Percentiles rank a stretch among this genome's conserved stretches.
Conservation (phyloP, 495 filamentous ascomycete genomes). For the Rostrohypoxylon terebratum region DNA sequence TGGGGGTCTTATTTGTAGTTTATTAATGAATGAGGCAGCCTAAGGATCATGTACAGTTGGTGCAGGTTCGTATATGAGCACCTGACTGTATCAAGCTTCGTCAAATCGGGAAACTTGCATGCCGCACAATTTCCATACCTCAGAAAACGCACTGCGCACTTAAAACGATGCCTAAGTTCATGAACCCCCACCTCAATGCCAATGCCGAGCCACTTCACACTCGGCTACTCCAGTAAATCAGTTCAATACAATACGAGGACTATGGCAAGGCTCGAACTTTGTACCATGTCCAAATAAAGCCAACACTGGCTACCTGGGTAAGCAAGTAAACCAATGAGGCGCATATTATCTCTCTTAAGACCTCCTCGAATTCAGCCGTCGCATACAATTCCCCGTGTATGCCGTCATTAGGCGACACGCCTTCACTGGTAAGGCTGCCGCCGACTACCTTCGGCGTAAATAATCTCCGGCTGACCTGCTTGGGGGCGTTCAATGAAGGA, state of each 20-base stretch:
- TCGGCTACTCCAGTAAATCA: slow-evolving; percentile 6
- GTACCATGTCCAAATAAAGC: not conserved
- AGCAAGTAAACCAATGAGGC: not conserved
- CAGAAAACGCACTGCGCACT: not conserved
- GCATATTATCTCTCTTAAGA: not conserved
- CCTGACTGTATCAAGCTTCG: slow-evolving; percentile 7
- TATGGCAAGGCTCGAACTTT: slow-evolving; percentile 12
- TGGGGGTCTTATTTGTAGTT: slow-evolving; percentile 1
- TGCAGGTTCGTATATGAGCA: slow-evolving; percentile 25
- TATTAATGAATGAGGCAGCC: not conserved
- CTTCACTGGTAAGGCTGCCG: slow-evolving; percentile 53
- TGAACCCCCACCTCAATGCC: slow-evolving; percentile 17
- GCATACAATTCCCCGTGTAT: not conserved
- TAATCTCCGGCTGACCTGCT: slow-evolving; percentile 51
- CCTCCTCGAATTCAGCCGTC: slow-evolving; percentile 1
- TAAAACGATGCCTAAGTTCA: slow-evolving; percentile 5
- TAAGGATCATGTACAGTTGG: slow-evolving; percentile 29
- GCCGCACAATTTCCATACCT: slow-evolving; percentile 28
- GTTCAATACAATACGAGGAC: not conserved
- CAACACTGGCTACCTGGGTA: not conserved
- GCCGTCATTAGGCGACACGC: not conserved
- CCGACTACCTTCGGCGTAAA: slow-evolving; percentile 53
- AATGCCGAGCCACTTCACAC: slow-evolving; percentile 13
- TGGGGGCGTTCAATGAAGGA: slow-evolving; percentile 59
- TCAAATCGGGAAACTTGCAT: slow-evolving; percentile 5